Percentiles rank a stretch among this genome's conserved stretches.
phyloP scores from a whole-genome alignment of 2,329 filamentous ascomycete species.

The Chaetothyriales sp. region DNA sequence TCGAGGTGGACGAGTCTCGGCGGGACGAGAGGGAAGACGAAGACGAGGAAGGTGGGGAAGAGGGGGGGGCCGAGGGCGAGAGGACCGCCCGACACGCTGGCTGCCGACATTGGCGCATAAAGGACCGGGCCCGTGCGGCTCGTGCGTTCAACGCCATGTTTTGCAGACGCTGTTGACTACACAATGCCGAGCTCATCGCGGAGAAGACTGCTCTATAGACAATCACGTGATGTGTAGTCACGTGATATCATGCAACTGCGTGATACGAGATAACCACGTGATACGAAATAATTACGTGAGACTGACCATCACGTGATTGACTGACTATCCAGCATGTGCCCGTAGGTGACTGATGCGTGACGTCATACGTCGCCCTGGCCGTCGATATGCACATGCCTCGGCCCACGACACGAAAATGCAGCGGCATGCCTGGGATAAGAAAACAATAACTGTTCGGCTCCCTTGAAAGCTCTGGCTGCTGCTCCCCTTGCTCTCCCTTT shows the following conservation, averaged over 20 bases:
- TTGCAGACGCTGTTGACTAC: neutral
- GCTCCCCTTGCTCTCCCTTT: neutral
- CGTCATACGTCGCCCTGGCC: neutral
- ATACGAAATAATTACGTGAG: no score
- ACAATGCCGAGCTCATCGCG: neutral
- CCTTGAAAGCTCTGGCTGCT: neutral
- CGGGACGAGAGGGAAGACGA: neutral
- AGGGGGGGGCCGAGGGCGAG: neutral
- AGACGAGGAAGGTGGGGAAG: neutral
- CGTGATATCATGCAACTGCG: neutral
- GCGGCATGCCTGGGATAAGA: neutral
- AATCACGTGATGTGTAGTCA: neutral
- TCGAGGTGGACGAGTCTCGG: conserved; percentile 5
- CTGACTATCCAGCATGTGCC: no score
- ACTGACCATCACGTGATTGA: no score
- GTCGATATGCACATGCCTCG: neutral
- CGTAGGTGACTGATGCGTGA: no score
- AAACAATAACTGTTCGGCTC: neutral
- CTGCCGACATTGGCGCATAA: conserved; percentile 14
- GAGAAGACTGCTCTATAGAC: neutral
- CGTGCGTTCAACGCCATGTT: conserved; percentile 7
- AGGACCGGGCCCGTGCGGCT: conserved; percentile 11
- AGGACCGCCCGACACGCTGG: neutral
- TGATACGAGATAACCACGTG: no score
- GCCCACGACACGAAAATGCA: neutral